Conservation (phyloP, 805 yeast genomes). For the Starmerella sp. region DNA sequence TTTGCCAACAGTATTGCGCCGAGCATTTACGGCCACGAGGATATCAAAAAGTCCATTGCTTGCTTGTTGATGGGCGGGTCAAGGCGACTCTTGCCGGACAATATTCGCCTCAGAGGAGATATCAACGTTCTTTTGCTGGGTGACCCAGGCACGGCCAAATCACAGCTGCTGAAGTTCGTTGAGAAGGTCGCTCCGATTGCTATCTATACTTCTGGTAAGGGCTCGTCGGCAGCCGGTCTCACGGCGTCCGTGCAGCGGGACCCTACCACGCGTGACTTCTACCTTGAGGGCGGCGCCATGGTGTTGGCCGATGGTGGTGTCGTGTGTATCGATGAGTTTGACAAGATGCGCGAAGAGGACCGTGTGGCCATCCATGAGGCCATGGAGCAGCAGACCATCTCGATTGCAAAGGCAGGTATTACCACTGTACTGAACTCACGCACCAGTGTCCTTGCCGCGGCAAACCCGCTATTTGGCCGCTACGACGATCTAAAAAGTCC, state of each 20-base stretch:
- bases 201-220: conserved; percentile 96
- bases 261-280: conserved; percentile 72
- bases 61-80: conserved; percentile 93
- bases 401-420: conserved; percentile 98
- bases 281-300: conserved; percentile 99
- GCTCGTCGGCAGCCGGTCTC: conserved; percentile 98
- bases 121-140: conserved; percentile 86
- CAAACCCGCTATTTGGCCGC: conserved; percentile 93
- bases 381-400: conserved; percentile 98
- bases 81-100: conserved; percentile 83
- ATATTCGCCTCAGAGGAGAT: conserved; percentile 94
- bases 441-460: conserved; percentile 94
- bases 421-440: conserved; percentile 93
- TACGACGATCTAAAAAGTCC: conserved; percentile 94
- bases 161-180: conserved; percentile 87
- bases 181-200: conserved; percentile 92
- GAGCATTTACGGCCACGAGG: conserved; percentile 85
- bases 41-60: conserved; percentile 85
- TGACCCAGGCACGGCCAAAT: conserved; percentile 98
- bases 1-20: conserved; percentile 89
- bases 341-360: conserved; percentile 98
- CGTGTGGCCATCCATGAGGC: conserved; percentile 99
- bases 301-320: conserved; percentile 99
- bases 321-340: conserved; percentile 97
- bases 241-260: conserved; percentile 97